phyloP scores from a whole-genome alignment of 768 basidiomycete species.

The Xerocomus potaroensis region DNA sequence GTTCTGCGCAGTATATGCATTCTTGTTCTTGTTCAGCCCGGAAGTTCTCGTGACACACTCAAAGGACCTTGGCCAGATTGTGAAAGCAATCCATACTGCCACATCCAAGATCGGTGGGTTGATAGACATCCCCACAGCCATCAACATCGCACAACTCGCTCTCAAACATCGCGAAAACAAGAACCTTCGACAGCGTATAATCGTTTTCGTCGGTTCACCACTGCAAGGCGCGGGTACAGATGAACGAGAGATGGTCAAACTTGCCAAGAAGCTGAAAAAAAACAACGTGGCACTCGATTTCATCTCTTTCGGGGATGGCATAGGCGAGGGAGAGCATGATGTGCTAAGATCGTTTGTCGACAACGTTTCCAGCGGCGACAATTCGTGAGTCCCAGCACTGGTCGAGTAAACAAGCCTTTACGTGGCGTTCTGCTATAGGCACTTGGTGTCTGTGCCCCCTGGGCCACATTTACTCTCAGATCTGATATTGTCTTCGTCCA shows the following conservation, averaged over 20 bases:
- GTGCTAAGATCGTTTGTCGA: conserved; percentile 83
- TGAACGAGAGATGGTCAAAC: conserved; percentile 75
- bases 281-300: conserved; percentile 97
- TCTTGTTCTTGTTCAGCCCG: conserved; percentile 48
- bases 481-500: conserved; percentile 69
- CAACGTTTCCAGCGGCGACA: conserved; percentile 73
- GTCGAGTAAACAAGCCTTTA: background rate
- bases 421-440: conserved; percentile 42
- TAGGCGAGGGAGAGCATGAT: conserved; percentile 63
- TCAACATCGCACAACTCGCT: conserved; percentile 92
- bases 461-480: conserved; percentile 83
- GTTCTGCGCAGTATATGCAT: background rate
- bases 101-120: conserved; percentile 72
- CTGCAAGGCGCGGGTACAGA: conserved; percentile 65
- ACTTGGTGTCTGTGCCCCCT: conserved; percentile 75
- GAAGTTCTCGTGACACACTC: conserved; percentile 96
- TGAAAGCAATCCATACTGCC: conserved; percentile 70
- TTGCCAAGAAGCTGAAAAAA: conserved; percentile 98
- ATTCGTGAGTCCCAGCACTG: conserved; percentile 57
- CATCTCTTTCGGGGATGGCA: conserved; percentile 85
- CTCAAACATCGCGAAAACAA: conserved; percentile 98
- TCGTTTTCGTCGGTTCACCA: conserved; percentile 92
- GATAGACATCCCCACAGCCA: conserved; percentile 84
- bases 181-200: conserved; percentile 92
- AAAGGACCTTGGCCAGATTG: conserved; percentile 89